These are phyloP conservation scores for Hibiscus mutabilis DNA, from an alignment of 345 rosid species.

Conservation along the genomic window DNA sequence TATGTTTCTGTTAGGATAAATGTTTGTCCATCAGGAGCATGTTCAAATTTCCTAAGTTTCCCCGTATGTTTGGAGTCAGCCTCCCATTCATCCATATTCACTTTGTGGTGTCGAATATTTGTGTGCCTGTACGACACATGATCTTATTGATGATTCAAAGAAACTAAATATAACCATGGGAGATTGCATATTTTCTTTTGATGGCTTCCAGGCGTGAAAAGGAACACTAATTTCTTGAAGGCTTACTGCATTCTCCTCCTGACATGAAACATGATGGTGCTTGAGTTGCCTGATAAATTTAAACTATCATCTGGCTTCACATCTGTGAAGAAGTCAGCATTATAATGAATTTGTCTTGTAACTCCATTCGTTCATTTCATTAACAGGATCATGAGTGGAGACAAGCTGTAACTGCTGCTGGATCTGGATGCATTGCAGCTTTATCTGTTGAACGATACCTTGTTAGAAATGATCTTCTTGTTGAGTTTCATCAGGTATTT, in stretches of 20 bases:
- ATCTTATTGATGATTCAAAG: neutral
- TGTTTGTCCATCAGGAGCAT: neutral
- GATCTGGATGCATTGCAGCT: conserved; percentile 97
- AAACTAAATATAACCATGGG: neutral
- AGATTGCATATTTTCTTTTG: neutral
- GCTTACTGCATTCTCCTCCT: neutral
- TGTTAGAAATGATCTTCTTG: conserved; percentile 67
- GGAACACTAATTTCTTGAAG: neutral
- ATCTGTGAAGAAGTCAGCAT: neutral
- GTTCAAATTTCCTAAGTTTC: neutral
- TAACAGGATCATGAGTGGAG: conserved; percentile 92
- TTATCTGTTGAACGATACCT: conserved; percentile 95
- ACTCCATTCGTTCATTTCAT: neutral
- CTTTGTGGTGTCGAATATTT: neutral
- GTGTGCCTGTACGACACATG: neutral
- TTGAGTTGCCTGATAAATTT: neutral
- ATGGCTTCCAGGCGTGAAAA: neutral
- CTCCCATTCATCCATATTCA: neutral
- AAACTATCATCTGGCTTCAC: neutral
- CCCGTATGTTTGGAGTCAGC: neutral
- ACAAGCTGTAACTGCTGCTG: conserved; percentile 95
- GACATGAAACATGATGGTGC: neutral
- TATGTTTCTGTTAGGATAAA: neutral
- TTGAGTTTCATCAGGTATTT: conserved; percentile 91
- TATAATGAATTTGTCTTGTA: neutral